A percentile compares a stretch with the other conserved stretches of the same genome.
phyloP scores from a whole-genome alignment of 176 grass and related monocot species.

The Zizania latifolia region DNA sequence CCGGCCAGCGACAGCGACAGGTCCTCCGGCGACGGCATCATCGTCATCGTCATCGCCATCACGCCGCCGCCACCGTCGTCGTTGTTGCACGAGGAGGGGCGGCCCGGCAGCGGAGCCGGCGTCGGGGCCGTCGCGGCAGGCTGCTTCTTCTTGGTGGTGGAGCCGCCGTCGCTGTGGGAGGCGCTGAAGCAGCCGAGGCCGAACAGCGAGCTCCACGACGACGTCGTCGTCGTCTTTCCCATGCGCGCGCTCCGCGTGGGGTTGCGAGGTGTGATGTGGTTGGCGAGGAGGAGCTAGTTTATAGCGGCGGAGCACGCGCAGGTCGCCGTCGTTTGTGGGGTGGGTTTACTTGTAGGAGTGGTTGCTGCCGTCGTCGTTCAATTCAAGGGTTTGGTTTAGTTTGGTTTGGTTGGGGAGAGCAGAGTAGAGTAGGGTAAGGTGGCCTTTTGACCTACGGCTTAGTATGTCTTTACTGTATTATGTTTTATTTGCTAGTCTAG shows the following conservation, averaged over 20 bases:
- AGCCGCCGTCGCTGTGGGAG: not conserved
- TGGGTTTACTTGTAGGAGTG: not conserved
- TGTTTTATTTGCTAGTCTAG: too few species aligned
- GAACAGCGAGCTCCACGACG: constrained; percentile 33
- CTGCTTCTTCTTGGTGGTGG: not conserved
- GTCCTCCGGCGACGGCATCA: constrained; percentile 39
- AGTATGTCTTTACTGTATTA: not conserved
- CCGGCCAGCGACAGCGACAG: constrained; percentile 52
- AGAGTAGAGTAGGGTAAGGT: not conserved
- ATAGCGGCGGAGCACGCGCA: not conserved
- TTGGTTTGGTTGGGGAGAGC: not conserved
- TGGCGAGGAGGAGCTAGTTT: not conserved
- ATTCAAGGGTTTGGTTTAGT: not conserved
- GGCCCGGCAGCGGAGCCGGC: not conserved
- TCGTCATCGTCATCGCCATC: too few species aligned
- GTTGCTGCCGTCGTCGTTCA: not conserved
- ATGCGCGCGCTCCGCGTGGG: not conserved
- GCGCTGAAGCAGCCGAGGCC: constrained; percentile 40
- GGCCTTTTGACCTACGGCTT: not conserved
- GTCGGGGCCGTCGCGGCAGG: not conserved
- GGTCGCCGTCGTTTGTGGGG: not conserved
- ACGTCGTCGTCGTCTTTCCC: constrained; percentile 18
- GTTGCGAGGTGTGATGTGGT: not conserved
- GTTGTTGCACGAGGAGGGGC: not conserved
- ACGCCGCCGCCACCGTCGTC: too few species aligned